Percentiles rank a stretch among this genome's conserved stretches.
Conservation (phyloP, 1,284 basidiomycete species). For the Inonotus obliquus region DNA sequence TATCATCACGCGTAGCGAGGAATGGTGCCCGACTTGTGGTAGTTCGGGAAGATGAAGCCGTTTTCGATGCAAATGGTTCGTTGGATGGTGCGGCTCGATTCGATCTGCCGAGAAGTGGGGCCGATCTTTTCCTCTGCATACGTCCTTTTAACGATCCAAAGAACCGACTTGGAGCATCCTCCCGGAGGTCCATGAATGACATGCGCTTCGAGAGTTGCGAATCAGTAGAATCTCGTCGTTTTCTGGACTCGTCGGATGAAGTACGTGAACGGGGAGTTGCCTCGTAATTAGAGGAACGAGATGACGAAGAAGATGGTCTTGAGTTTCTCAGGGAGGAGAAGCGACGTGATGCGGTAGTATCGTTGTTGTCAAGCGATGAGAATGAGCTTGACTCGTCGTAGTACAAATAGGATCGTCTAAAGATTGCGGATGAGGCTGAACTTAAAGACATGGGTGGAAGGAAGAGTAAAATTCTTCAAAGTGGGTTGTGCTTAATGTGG, state of each 20-base stretch:
- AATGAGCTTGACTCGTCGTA: conserved; percentile 3
- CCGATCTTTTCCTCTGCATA: conserved; percentile 14
- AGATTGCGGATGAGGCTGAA: neutral
- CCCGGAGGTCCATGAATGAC: conserved; percentile 14
- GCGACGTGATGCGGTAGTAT: neutral
- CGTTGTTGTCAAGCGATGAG: neutral
- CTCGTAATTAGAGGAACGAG: neutral
- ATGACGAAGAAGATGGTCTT: conserved; percentile 2
- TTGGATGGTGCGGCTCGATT: conserved; percentile 1
- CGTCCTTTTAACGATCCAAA: conserved; percentile 15
- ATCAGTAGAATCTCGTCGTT: conserved; percentile 4
- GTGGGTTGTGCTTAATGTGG: neutral
- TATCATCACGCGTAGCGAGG: neutral
- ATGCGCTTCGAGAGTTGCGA: conserved; percentile 2
- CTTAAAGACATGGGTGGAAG: conserved; percentile 9
- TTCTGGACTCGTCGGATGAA: conserved; percentile 4
- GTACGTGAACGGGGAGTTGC: conserved; percentile 5
- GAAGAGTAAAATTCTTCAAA: neutral
- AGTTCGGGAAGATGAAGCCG: neutral
- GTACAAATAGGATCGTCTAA: conserved; percentile 9
- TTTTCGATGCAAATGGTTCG: neutral
- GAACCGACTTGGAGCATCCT: neutral
- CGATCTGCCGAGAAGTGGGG: conserved; percentile 10
- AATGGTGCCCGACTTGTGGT: neutral
- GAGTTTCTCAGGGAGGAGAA: conserved; percentile 5